A percentile compares a stretch with the other conserved stretches of the same genome.
These are phyloP conservation scores for Trifolium pratense DNA, from an alignment of 306 rosid genomes.

Conservation along the genomic window DNA sequence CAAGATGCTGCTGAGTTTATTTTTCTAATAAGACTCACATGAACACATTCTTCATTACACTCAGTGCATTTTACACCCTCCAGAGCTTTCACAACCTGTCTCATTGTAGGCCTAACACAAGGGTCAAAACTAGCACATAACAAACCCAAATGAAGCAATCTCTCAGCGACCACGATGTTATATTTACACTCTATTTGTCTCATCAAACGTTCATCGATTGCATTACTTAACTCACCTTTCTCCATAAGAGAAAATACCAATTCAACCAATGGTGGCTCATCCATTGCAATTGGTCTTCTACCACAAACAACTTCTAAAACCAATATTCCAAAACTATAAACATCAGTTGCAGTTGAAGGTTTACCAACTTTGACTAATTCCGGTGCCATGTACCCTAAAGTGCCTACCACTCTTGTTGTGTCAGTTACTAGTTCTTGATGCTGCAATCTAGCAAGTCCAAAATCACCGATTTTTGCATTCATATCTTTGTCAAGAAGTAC, in stretches of 20 bases:
- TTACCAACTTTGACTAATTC: constrained; percentile 59
- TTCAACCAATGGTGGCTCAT: constrained; percentile 64
- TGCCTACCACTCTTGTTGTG: constrained; percentile 69
- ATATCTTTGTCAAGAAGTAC: constrained; percentile 71
- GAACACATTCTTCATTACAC: constrained; percentile 46
- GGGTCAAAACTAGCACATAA: constrained; percentile 65
- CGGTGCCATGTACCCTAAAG: constrained; percentile 73
- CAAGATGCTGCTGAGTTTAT: constrained; percentile 55
- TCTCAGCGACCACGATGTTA: constrained; percentile 55
- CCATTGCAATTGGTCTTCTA: constrained; percentile 57
- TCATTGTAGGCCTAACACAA: constrained; percentile 65
- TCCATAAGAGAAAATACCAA: constrained; percentile 57
- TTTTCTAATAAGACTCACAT: constrained; percentile 46
- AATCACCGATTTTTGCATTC: constrained; percentile 76
- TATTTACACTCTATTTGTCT: constrained; percentile 35
- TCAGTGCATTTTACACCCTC: constrained; percentile 47
- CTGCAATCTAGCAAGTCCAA: constrained; percentile 70
- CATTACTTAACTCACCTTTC: constrained; percentile 46
- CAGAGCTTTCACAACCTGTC: constrained; percentile 62
- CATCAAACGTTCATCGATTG: constrained; percentile 61
- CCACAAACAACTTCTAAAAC: constrained; percentile 68
- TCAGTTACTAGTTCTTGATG: constrained; percentile 48
- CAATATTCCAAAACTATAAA: constrained; percentile 72
- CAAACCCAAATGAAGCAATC: constrained; percentile 65
- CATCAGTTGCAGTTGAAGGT: constrained; percentile 57